Conservation (phyloP, 1,284 basidiomycete genomes). For the Paramarasmius palmivorus region DNA sequence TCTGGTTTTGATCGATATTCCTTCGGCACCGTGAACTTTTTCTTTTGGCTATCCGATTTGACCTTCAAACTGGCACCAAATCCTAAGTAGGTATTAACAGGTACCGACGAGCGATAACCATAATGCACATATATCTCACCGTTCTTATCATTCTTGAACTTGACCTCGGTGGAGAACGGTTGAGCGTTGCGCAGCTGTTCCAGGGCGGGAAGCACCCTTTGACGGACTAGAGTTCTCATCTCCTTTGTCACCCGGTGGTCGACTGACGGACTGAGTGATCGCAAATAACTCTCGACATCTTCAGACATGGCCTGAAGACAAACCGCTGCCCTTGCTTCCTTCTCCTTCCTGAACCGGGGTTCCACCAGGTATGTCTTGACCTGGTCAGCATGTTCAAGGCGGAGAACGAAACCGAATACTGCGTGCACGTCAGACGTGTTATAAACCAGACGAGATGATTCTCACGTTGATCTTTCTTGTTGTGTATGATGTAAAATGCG, state of each 20-base stretch:
- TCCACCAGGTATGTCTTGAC: conserved; percentile 9
- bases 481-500: neutral
- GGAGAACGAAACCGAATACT: conserved; percentile 8
- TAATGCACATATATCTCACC: neutral
- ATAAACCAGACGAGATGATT: neutral
- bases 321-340: conserved; percentile 7
- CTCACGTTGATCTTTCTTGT: neutral
- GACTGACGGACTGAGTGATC: neutral
- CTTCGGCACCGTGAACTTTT: neutral
- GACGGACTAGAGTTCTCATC: neutral
- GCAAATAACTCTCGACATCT: conserved; percentile 7
- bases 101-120: neutral
- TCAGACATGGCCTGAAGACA: conserved; percentile 14
- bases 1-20: neutral
- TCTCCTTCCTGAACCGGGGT: conserved; percentile 9
- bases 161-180: neutral
- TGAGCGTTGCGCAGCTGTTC: too few relatives aligned
- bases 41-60: neutral
- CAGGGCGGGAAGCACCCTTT: neutral
- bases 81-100: neutral
- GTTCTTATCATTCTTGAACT: neutral
- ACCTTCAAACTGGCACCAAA: neutral
- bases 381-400: neutral
- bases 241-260: neutral
- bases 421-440: neutral